phyloP scores from a whole-genome alignment of 2,329 filamentous ascomycete genomes.

The Aspergillus japonicus region DNA sequence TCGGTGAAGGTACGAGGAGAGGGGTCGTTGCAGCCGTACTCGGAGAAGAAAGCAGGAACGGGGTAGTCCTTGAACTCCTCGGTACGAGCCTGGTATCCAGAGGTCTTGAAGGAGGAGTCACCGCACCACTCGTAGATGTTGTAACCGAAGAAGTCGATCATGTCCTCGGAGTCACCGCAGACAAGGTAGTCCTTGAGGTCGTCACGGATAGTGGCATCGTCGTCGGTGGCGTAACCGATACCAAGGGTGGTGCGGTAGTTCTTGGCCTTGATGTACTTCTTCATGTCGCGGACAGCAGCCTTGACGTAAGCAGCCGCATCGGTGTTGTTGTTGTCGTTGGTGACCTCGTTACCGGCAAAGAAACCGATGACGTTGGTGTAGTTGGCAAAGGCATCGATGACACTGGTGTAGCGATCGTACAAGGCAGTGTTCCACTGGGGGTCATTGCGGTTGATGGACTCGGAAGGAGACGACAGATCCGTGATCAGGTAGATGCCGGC shows the following conservation, averaged over 20 bases:
- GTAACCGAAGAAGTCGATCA: conserved; percentile 99
- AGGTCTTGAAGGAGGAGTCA: conserved; percentile 70
- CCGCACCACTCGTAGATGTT: conserved; percentile 99
- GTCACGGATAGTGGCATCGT: conserved; percentile 78
- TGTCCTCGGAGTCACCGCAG: conserved; percentile 65
- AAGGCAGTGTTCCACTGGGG: conserved; percentile 77
- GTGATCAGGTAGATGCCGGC: conserved; percentile 94
- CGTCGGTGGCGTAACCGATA: conserved; percentile 95
- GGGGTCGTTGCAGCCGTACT: conserved; percentile 89
- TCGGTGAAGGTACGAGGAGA: conserved; percentile 79
- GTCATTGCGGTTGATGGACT: conserved; percentile 80
- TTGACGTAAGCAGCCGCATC: conserved; percentile 91
- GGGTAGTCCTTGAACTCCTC: conserved; percentile 85
- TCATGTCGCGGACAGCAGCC: conserved; percentile 93
- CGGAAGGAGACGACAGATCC: conserved; percentile 76
- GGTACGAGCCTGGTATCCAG: conserved; percentile 79
- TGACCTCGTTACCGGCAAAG: conserved; percentile 98
- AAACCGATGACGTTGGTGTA: conserved; percentile 95
- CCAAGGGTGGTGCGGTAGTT: conserved; percentile 70
- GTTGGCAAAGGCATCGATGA: conserved; percentile 75
- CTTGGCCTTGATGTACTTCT: conserved; percentile 84
- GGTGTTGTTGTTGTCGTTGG: conserved; percentile 86
- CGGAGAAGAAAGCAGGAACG: conserved; percentile 95
- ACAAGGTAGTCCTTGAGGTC: conserved; percentile 92
- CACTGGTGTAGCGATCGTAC: conserved; percentile 75